Base-by-base conservation (phyloP, 208 protist genomes). In the Leishmania braziliensis region DNA sequence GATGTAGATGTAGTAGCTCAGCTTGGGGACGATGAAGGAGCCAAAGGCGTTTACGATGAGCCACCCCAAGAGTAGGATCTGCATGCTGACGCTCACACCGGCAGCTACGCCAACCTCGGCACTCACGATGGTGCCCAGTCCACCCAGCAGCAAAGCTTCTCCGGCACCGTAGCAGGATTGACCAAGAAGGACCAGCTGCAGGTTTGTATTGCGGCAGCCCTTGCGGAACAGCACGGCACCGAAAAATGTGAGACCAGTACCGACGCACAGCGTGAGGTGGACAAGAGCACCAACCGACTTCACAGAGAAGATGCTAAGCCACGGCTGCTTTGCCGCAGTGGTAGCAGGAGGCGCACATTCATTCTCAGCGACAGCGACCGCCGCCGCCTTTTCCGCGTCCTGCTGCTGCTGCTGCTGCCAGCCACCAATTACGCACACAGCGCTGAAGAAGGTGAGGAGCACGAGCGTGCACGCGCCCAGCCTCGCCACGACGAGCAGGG, bases 41-140 rank as follows among this genome's bases (percentile, higher is more conserved):
- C 82, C 83, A 16, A 77, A 75, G 56, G 84, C 78, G 56, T 82
- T 90, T 18, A 81, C 77, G 68, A 86, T 23, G 12, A 90, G 82
- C 81, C 81, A 88, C 33, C 78, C 69, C 26, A 77, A 50, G 36
- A 85, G 62, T 9, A 87, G 33, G 0, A 87, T 70, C 62, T 81
- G 84, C 39, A 86, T 62, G 36, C 80, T 78, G 12, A 84, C 78
- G 26, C 60, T 75, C 50, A 86, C 79, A 33, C 84, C 84, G 3
- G 87, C 87, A 51, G 69, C 80, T 5, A 90, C 72, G 46, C 87
- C 87, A 26, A 87, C 81, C 78, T 87, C 84, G 2, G 87, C 81
- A 26, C 86, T 75, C 5, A 80, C 68, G 20, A 86, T 58, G 2
- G 46, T 72, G 68, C 83, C 65, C 12, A 89, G n/a, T n/a, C 79